These are phyloP conservation scores for Geotrichum candidum DNA, from an alignment of 1,139 yeast species.

Conservation along the genomic window DNA sequence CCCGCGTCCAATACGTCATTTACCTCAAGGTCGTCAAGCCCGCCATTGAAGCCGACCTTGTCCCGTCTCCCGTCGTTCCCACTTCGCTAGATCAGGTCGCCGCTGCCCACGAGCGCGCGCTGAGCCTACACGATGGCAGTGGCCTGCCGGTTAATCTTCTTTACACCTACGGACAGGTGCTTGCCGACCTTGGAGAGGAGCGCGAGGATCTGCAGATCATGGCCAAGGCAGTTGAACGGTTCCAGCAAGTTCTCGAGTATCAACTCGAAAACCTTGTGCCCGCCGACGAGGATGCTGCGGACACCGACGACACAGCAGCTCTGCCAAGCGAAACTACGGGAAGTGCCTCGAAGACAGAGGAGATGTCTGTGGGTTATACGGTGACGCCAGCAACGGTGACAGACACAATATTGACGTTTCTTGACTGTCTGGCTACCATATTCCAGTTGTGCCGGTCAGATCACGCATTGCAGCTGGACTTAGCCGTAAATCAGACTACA, in stretches of 20 bases:
- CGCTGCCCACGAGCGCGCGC: constrained; percentile 20
- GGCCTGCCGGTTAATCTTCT: constrained; percentile 23
- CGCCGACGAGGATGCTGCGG: constrained; percentile 5
- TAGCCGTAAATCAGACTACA: not conserved
- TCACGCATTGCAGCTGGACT: constrained; percentile 1
- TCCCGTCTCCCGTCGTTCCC: constrained; percentile 9
- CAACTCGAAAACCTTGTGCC: constrained; percentile 18
- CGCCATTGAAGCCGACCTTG: constrained; percentile 19
- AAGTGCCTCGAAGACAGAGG: constrained; percentile 5
- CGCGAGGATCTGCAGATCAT: constrained; percentile 19
- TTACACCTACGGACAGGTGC: constrained; percentile 29
- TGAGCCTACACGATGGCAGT: constrained; percentile 15
- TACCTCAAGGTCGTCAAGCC: constrained; percentile 25
- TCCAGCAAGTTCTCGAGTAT: constrained; percentile 21
- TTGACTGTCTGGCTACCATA: constrained; percentile 9
- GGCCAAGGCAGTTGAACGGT: constrained; percentile 21
- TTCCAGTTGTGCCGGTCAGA: constrained; percentile 10
- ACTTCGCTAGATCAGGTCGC: constrained; percentile 17
- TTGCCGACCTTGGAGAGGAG: constrained; percentile 29
- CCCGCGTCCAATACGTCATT: constrained; percentile 28
- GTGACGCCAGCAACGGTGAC: constrained; percentile 11
- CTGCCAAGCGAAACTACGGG: constrained; percentile 4
- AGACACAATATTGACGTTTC: constrained; percentile 14
- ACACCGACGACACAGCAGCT: not conserved
- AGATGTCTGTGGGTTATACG: constrained; percentile 1